phyloP scores from a whole-genome alignment of 441 rosid genomes.

The Populus hybrid region DNA sequence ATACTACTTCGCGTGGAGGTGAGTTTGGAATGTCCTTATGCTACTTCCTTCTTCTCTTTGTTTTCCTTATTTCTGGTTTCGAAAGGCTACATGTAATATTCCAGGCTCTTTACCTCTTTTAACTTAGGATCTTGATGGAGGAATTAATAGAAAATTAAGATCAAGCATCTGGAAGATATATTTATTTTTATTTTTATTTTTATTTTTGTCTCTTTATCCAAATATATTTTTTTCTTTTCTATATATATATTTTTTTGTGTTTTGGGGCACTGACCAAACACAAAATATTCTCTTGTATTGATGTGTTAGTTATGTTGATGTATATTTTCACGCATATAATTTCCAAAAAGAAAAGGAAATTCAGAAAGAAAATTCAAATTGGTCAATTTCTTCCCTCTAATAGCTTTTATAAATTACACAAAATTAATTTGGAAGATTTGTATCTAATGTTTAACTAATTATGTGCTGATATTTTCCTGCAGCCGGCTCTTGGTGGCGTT shows the following conservation, averaged over 20 bases:
- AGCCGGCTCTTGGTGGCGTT: conserved; percentile 41
- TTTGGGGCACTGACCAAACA: no score
- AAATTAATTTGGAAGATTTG: neutral
- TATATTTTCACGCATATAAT: neutral
- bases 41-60: conserved; percentile 11
- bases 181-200: no score
- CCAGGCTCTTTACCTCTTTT: neutral
- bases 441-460: neutral
- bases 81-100: neutral
- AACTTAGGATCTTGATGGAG: neutral
- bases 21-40: conserved; percentile 17
- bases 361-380: neutral
- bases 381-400: neutral
- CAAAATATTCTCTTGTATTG: no score
- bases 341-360: neutral
- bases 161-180: no score
- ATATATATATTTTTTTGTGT: no score
- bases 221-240: no score
- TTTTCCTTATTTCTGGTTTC: neutral
- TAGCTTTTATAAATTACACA: neutral
- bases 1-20: conserved; percentile 25
- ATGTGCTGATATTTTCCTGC: neutral
- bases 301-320: neutral
- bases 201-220: no score
- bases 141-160: neutral